These are phyloP conservation scores for Canna indica DNA, from an alignment of 176 grass and related monocot species.

Conservation along the genomic window DNA sequence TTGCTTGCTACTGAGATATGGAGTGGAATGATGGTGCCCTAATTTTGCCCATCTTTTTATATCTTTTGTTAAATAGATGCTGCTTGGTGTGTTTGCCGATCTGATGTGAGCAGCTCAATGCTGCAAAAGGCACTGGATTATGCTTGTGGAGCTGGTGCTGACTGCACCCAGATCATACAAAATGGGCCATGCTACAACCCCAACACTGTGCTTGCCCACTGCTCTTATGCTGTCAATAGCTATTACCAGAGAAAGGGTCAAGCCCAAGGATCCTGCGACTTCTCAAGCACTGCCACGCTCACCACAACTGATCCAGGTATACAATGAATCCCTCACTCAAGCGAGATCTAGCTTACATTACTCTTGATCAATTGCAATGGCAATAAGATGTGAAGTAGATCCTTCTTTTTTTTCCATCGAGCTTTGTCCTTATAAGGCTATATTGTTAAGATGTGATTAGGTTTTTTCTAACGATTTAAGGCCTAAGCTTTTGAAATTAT, in stretches of 20 bases:
- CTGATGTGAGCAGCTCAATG: slow-evolving; percentile 1
- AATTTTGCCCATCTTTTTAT: too few relatives aligned
- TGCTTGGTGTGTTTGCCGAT: slow-evolving; percentile 16
- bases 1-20: too few relatives aligned
- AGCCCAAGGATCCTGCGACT: slow-evolving; percentile 11
- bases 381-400: too few relatives aligned
- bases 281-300: slow-evolving; percentile 1
- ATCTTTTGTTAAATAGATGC: slow-evolving; percentile 1
- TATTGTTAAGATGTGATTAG: too few relatives aligned
- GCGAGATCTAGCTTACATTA: background rate
- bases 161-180: background rate
- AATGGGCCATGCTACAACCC: slow-evolving; percentile 14
- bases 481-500: too few relatives aligned
- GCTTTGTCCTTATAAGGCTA: too few relatives aligned
- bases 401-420: too few relatives aligned
- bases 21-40: too few relatives aligned
- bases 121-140: slow-evolving; percentile 19
- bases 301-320: slow-evolving; percentile 8
- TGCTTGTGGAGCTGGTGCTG: slow-evolving; percentile 22
- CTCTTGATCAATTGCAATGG: too few relatives aligned
- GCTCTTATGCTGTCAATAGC: slow-evolving; percentile 18
- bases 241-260: slow-evolving; percentile 18
- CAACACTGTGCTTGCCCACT: slow-evolving; percentile 12
- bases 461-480: too few relatives aligned
- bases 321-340: background rate